Conservation (phyloP, 257 asterid genomes). For the Ilex asprella region DNA sequence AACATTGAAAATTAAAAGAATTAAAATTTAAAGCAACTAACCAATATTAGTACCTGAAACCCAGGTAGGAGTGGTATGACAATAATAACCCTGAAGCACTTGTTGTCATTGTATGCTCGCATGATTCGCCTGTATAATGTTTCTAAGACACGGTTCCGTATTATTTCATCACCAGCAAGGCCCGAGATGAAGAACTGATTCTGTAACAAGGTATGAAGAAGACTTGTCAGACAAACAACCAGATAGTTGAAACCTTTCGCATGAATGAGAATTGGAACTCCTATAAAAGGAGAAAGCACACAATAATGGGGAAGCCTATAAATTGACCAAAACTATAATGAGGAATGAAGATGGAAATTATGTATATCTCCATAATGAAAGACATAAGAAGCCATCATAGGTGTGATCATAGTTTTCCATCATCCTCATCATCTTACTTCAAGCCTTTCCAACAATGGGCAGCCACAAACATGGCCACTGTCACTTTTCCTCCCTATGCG, state of each 20-base stretch:
- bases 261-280: not conserved
- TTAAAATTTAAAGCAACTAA: constrained; percentile 2
- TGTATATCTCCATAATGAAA: too few relatives aligned
- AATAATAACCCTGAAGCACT: constrained; percentile 82
- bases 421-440: too few relatives aligned
- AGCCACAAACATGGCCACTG: too few relatives aligned
- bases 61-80: constrained; percentile 98
- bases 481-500: too few relatives aligned
- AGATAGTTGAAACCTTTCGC: not conserved
- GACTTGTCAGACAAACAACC: constrained; percentile 23
- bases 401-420: too few relatives aligned
- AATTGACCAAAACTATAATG: too few relatives aligned
- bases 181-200: constrained; percentile 98
- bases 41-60: constrained; percentile 64
- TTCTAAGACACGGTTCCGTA: constrained; percentile 80
- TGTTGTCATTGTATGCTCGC: constrained; percentile 80
- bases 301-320: not conserved
- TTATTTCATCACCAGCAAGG: constrained; percentile 78
- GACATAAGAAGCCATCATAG: too few relatives aligned
- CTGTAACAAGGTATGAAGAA: constrained; percentile 39
- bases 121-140: constrained; percentile 66
- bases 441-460: too few relatives aligned
- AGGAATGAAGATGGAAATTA: too few relatives aligned
- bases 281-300: not conserved
- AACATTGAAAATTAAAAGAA: constrained; percentile 7